Evolutionary conservation across 2,329 filamentous ascomycete genomes (phyloP), one percentile per base, ranked within the genome.

Genomic region (Clonostachys chloroleuca): DNA sequence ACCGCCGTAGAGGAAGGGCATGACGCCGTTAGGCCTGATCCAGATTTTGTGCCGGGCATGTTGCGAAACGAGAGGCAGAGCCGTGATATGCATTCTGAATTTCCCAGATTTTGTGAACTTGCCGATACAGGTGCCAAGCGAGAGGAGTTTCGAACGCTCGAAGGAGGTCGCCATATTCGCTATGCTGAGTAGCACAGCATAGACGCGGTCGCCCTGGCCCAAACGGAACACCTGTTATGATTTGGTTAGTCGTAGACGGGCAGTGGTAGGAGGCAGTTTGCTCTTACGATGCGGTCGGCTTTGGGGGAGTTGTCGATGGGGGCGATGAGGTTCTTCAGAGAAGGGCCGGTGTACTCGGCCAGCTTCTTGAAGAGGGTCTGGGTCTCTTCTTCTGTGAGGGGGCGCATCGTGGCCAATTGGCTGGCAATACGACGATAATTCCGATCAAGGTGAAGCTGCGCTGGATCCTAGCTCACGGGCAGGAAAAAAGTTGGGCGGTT

Each of bases 31-130:
- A 50, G 85, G 81, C 70, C 95, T 95, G 56, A 99, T 86, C 91
- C 92, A 97, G 57, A 97, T 84, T 81, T 97, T 97, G 73, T 96
- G 95, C 50, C 94, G 79, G 41, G 92, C 92, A 66, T 96, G 90
- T 54, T 89, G 86, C 48, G 92, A 88, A 55, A 99, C 86, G 53
- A 96, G 81, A 53, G 91, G 87, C 49, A 99, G 77, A 16, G 79
- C 88, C 2, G 92, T 97, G 62, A 97, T 89, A 72, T 96, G 92
- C 47, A 99, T 77, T 46, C 92, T 78, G 74, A 99, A 97, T 68
- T 97, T 96, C 53, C 91, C 90, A 5, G 91, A 89, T 76, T 96
- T 97, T 52, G 92, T 96, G 73, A 96, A 95, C 66, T 96, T 96
- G 78, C 81, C 82, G 12, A 97, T 72, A 64, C 92, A 96, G 20